These are phyloP conservation scores for Cicer judaicum DNA, from an alignment of 306 rosid genomes.

Conservation along the genomic window DNA sequence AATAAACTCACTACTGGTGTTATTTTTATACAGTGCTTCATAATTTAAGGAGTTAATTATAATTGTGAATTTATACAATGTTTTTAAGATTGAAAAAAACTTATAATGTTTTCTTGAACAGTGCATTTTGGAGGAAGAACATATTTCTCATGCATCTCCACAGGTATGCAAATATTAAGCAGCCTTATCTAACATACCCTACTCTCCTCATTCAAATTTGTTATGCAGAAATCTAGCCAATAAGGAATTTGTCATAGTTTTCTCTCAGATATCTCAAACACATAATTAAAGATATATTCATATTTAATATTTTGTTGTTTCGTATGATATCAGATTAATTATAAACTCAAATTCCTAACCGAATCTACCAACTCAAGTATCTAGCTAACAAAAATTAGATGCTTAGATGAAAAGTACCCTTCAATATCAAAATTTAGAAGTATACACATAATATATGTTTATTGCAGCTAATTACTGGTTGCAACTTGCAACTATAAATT, in stretches of 20 bases:
- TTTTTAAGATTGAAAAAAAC: not conserved
- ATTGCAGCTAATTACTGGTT: constrained; percentile 4
- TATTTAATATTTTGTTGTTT: not conserved
- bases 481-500: constrained; percentile 16
- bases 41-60: not conserved
- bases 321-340: not conserved
- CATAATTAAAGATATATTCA: not conserved
- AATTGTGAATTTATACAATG: not conserved
- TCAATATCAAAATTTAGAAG: not conserved
- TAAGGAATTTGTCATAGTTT: not conserved
- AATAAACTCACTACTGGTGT: not conserved
- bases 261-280: too few species aligned
- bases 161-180: constrained; percentile 44
- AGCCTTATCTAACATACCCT: not conserved
- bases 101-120: constrained; percentile 37
- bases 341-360: not conserved
- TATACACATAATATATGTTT: not conserved
- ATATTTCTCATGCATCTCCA: constrained; percentile 40
- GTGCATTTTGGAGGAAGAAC: constrained; percentile 50
- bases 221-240: not conserved
- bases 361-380: not conserved
- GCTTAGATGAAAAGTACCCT: not conserved
- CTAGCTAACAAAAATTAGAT: not conserved
- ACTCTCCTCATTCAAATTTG: constrained; percentile 1
- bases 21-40: not conserved